Evolutionary conservation across 352 stramenopile genomes (phyloP).

Genomic region (Globisporangium middletonii): DNA sequence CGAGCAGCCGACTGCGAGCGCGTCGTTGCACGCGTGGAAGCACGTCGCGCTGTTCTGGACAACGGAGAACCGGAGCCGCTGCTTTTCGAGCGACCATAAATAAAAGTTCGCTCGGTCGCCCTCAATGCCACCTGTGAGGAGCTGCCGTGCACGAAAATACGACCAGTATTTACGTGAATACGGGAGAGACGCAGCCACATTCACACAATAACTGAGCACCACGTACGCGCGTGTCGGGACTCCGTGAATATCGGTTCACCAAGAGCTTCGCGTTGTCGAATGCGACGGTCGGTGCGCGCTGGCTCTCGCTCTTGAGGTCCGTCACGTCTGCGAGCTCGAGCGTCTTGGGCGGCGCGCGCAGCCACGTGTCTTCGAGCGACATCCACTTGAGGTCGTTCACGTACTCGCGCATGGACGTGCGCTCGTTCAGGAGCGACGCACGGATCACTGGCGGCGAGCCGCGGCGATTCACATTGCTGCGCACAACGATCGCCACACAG

Average conservation of each 20-base stretch:
- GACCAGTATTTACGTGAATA: too few species aligned
- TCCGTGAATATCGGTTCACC: slow-evolving; percentile 56
- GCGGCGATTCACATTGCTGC: slow-evolving; percentile 83
- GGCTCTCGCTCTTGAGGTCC: slow-evolving; percentile 51
- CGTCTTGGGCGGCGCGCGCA: slow-evolving; percentile 34
- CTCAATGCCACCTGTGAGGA: slow-evolving; percentile 70
- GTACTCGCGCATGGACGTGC: slow-evolving; percentile 84
- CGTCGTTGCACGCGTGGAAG: slow-evolving; percentile 79
- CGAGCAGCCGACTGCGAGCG: slow-evolving; percentile 62
- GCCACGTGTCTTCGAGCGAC: slow-evolving; percentile 63
- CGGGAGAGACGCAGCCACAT: neutral
- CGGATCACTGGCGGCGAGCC: slow-evolving; percentile 80
- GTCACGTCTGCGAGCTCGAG: slow-evolving; percentile 42
- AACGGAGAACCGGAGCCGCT: slow-evolving; percentile 57
- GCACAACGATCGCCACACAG: neutral
- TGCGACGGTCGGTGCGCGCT: slow-evolving; percentile 34
- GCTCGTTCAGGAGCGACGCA: slow-evolving; percentile 75
- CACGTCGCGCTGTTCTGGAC: slow-evolving; percentile 60
- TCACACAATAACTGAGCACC: neutral
- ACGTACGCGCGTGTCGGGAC: slow-evolving; percentile 57
- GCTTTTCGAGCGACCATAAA: slow-evolving; percentile 78
- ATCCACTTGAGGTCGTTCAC: slow-evolving; percentile 78
- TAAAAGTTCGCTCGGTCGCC: slow-evolving; percentile 78
- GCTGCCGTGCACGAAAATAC: slow-evolving; percentile 17
- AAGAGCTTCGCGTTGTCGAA: slow-evolving; percentile 71